Evolutionary conservation across 1,284 basidiomycete species (phyloP).

Genomic region (Earliella scabrosa): DNA sequence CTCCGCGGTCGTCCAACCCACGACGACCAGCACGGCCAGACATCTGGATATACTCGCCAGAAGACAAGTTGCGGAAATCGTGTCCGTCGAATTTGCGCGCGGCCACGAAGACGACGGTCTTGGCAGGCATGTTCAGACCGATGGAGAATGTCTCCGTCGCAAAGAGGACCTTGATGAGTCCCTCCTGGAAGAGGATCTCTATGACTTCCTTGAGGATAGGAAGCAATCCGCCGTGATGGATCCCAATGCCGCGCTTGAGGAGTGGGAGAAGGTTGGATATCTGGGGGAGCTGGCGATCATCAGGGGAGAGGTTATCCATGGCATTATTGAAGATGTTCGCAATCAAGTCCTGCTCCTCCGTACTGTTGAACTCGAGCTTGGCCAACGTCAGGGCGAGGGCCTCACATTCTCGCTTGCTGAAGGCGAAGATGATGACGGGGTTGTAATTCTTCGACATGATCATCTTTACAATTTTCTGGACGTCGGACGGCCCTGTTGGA

Average conservation of each 20-base stretch:
- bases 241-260: conserved; percentile 94
- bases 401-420: conserved; percentile 98
- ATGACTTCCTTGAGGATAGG: conserved; percentile 99
- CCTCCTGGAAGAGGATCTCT: conserved; percentile 99
- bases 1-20: conserved; percentile 97
- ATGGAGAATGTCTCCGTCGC: conserved; percentile 99
- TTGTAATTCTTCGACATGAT: conserved; percentile 99
- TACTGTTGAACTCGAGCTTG: conserved; percentile 95
- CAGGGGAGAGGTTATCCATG: conserved; percentile 86
- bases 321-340: conserved; percentile 94
- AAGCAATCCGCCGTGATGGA: conserved; percentile 97
- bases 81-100: conserved; percentile 97
- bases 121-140: conserved; percentile 99
- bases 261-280: conserved; percentile 94
- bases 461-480: conserved; percentile 98
- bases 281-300: conserved; percentile 92
- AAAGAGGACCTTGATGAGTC: conserved; percentile 98
- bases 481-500: conserved; percentile 81
- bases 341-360: conserved; percentile 92
- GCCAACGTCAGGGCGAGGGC: conserved; percentile 89
- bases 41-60: conserved; percentile 98
- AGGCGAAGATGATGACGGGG: conserved; percentile 98
- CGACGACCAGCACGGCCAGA: conserved; percentile 97
- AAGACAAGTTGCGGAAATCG: conserved; percentile 90
- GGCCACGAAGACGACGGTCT: conserved; percentile 97